These are phyloP conservation scores for Astrephomene gubernaculifera DNA, from an alignment of 139 green algal species.

Conservation along the genomic window DNA sequence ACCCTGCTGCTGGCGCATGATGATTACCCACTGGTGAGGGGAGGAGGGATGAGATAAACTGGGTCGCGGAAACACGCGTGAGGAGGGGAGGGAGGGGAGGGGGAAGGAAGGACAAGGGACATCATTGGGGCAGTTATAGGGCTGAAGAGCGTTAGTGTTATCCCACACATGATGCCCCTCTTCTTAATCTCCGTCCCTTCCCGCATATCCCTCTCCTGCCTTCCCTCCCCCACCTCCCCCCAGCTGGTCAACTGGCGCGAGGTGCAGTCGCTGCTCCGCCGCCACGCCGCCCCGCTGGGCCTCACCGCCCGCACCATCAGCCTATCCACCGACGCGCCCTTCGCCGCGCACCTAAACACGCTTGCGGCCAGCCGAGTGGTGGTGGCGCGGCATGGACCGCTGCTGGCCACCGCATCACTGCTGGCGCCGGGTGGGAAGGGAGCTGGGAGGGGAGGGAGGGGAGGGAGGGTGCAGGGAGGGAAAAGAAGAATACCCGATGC, in stretches of 20 bases:
- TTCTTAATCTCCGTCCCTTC: background rate
- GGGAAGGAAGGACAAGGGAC: too few relatives aligned
- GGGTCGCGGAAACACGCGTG: too few relatives aligned
- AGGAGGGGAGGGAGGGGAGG: too few relatives aligned
- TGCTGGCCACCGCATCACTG: conserved; percentile 68
- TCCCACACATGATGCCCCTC: too few relatives aligned
- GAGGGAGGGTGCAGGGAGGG: background rate
- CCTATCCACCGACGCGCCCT: conserved; percentile 67
- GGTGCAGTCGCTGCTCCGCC: conserved; percentile 17
- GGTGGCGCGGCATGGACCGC: conserved; percentile 75
- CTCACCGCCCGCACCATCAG: conserved; percentile 33
- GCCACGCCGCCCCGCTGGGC: background rate
- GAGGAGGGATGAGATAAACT: too few relatives aligned
- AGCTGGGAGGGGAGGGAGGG: background rate
- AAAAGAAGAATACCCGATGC: too few relatives aligned
- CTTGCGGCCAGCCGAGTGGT: conserved; percentile 77
- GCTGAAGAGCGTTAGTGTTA: too few relatives aligned
- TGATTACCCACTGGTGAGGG: conserved; percentile 56
- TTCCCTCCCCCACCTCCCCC: background rate
- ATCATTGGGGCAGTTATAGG: too few relatives aligned
- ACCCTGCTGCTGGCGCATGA: conserved; percentile 68
- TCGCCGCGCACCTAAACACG: conserved; percentile 72
- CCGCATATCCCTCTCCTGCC: background rate
- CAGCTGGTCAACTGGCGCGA: conserved; percentile 34
- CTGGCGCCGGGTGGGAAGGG: conserved; percentile 10